phyloP scores from a whole-genome alignment of 2,329 filamentous ascomycete genomes.

The Fusarium cicatricum region DNA sequence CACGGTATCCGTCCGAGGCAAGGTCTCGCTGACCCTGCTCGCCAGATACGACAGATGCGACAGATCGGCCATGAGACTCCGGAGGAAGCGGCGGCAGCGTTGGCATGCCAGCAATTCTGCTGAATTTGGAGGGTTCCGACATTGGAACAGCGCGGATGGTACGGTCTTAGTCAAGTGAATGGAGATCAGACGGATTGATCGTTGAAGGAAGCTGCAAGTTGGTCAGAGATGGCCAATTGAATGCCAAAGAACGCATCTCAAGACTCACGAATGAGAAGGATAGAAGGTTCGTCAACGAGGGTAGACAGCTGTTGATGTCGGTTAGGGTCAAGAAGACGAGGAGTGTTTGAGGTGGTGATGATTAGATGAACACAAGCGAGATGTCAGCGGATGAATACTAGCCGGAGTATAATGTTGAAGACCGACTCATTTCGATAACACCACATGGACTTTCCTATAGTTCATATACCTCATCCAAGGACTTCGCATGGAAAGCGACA shows the following conservation, averaged over 20 bases:
- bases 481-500: too few species aligned
- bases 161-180: neutral
- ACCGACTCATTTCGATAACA: neutral
- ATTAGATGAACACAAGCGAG: neutral
- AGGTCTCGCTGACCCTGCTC: neutral
- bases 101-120: neutral
- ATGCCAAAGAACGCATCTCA: neutral
- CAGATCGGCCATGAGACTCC: neutral
- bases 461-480: too few species aligned
- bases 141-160: neutral
- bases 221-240: neutral
- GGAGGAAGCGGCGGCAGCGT: neutral
- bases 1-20: neutral
- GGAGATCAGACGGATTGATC: neutral
- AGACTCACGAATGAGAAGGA: neutral
- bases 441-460: neutral
- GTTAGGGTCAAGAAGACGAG: neutral
- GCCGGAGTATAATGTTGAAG: neutral
- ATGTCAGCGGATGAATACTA: neutral
- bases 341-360: neutral
- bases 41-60: neutral
- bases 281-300: neutral
- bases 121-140: slow-evolving; percentile 1
- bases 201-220: neutral
- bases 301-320: neutral